phyloP scores from a whole-genome alignment of 345 rosid genomes.

The Aquilaria sinensis region DNA sequence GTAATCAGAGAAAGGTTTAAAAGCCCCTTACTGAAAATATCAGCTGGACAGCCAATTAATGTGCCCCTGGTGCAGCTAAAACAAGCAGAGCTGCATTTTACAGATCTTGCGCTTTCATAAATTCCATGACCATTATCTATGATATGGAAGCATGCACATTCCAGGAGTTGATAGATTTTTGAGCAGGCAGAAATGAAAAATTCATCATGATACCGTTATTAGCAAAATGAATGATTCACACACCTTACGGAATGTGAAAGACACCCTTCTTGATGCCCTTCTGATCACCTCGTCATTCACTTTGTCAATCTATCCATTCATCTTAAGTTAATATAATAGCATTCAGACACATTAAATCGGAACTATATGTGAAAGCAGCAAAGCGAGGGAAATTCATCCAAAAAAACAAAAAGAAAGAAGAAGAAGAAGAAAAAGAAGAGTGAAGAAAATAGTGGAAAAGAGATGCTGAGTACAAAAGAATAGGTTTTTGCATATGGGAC shows the following conservation, averaged over 20 bases:
- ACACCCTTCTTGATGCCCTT: constrained; percentile 75
- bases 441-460: too few relatives aligned
- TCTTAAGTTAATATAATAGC: too few relatives aligned
- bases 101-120: not conserved
- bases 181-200: not conserved
- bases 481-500: too few relatives aligned
- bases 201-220: not conserved
- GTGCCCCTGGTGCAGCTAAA: not conserved
- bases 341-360: too few relatives aligned
- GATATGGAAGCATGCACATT: not conserved
- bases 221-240: constrained; percentile 2
- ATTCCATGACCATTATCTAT: too few relatives aligned
- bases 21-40: not conserved
- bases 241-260: constrained; percentile 93
- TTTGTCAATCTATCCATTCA: constrained; percentile 56
- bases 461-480: too few relatives aligned
- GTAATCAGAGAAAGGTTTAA: too few relatives aligned
- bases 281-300: constrained; percentile 59
- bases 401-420: too few relatives aligned
- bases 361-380: too few relatives aligned
- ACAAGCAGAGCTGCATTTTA: not conserved
- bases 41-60: not conserved
- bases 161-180: not conserved
- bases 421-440: too few relatives aligned
- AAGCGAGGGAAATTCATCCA: too few relatives aligned